Percentiles rank a stretch among this genome's conserved stretches.
phyloP scores from a whole-genome alignment of 1,284 basidiomycete species.

The Ganoderma sinense region DNA sequence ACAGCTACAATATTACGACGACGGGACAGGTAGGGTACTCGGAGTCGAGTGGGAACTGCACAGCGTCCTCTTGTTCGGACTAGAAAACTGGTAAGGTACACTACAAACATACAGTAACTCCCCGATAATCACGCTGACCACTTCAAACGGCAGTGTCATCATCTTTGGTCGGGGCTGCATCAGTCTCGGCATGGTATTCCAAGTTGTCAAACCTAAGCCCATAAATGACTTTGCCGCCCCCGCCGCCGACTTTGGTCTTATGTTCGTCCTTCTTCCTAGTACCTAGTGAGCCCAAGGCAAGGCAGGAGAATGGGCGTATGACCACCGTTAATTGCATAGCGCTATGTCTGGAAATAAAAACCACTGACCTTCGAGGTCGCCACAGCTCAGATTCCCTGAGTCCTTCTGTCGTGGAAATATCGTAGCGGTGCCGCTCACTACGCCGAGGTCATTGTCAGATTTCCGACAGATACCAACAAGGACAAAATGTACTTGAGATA shows the following conservation, averaged over 20 bases:
- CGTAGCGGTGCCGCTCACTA: background rate
- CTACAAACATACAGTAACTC: background rate
- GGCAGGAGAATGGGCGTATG: background rate
- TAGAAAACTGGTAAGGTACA: background rate
- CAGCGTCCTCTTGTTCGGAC: background rate
- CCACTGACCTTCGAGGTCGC: background rate
- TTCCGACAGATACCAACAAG: background rate
- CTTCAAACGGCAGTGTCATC: background rate
- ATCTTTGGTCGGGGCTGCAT: background rate
- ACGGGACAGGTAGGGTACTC: background rate
- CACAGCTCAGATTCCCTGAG: background rate
- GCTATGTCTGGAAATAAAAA: background rate
- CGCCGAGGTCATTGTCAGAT: background rate
- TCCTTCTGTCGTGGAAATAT: background rate
- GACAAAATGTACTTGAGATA: background rate
- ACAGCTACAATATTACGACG: background rate
- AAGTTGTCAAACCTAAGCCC: background rate
- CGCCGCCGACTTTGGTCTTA: background rate
- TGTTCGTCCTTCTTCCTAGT: background rate
- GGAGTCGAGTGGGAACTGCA: background rate
- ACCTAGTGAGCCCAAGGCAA: background rate
- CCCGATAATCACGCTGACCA: too few species aligned
- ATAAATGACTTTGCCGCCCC: background rate
- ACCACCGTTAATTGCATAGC: background rate
- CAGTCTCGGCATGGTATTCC: background rate